Evolutionary conservation across 257 asterid genomes (phyloP).

Genomic region (Rauvolfia tetraphylla): DNA sequence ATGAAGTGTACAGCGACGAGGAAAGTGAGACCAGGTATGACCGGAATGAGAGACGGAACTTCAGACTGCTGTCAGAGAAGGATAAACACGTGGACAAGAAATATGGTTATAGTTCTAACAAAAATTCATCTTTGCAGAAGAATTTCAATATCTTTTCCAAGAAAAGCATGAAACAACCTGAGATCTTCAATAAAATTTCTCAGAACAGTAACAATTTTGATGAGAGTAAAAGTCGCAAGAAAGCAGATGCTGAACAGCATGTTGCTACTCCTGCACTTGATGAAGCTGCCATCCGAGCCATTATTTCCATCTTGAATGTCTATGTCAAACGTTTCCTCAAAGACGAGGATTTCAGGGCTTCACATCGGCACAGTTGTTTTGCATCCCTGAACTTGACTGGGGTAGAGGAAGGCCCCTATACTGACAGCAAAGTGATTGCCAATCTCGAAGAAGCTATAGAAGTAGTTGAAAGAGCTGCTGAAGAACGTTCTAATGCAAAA

Average conservation of each 20-base stretch:
- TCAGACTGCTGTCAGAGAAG: conserved; percentile 9
- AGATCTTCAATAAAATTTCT: conserved; percentile 20
- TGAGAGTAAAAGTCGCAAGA: conserved; percentile 30
- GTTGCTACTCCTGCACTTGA: conserved; percentile 58
- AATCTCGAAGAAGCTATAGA: conserved; percentile 78
- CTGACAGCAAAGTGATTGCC: conserved; percentile 52
- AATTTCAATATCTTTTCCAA: conserved; percentile 12
- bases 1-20: conserved; percentile 33
- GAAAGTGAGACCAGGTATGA: conserved; percentile 21
- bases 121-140: conserved; percentile 9
- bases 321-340: conserved; percentile 42
- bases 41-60: conserved; percentile 20
- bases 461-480: conserved; percentile 57
- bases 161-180: conserved; percentile 25
- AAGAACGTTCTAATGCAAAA: conserved; percentile 41
- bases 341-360: conserved; percentile 65
- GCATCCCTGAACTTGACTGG: conserved; percentile 50
- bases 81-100: conserved; percentile 21
- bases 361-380: conserved; percentile 52
- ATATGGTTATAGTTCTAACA: conserved; percentile 28
- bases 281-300: conserved; percentile 65
- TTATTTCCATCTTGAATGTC: conserved; percentile 59
- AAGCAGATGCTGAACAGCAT: conserved; percentile 32
- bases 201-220: conserved; percentile 15
- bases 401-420: conserved; percentile 29